phyloP scores from a whole-genome alignment of 441 rosid species.

The Capsella rubella region DNA sequence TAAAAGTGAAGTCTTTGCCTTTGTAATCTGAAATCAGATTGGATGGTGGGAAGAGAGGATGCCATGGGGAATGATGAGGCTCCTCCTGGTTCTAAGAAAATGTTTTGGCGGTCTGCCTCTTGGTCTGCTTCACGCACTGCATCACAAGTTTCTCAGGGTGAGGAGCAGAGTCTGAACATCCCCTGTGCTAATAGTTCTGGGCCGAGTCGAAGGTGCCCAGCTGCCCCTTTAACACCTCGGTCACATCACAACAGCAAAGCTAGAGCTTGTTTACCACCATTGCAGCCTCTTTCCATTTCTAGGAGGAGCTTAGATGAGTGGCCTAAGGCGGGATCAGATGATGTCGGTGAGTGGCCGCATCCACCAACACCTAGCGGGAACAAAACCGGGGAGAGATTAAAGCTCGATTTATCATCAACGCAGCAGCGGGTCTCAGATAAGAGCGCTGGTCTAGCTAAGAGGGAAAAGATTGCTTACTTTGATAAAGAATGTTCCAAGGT shows the following conservation, averaged over 20 bases:
- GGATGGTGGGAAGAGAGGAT: constrained; percentile 93
- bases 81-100: constrained; percentile 65
- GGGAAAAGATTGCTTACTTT: constrained; percentile 92
- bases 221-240: constrained; percentile 84
- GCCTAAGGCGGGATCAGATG: constrained; percentile 97
- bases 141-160: constrained; percentile 59
- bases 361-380: constrained; percentile 87
- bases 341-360: constrained; percentile 95
- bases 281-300: constrained; percentile 91
- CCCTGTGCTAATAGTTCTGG: constrained; percentile 59
- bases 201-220: constrained; percentile 63
- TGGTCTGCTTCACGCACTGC: constrained; percentile 96
- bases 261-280: constrained; percentile 89
- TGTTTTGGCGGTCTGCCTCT: constrained; percentile 96
- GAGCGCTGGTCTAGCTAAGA: constrained; percentile 76
- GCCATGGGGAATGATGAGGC: constrained; percentile 55
- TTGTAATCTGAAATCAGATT: constrained; percentile 42
- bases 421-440: constrained; percentile 70
- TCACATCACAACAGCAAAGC: constrained; percentile 86
- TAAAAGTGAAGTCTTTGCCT: constrained; percentile 36
- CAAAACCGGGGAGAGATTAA: constrained; percentile 83
- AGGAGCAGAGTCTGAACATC: constrained; percentile 51
- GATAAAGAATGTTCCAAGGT: constrained; percentile 97
- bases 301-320: constrained; percentile 95
- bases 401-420: constrained; percentile 88